Evolutionary conservation across 148 eudicot genomes (phyloP).

Genomic region (Pharnaceum exiguum): DNA sequence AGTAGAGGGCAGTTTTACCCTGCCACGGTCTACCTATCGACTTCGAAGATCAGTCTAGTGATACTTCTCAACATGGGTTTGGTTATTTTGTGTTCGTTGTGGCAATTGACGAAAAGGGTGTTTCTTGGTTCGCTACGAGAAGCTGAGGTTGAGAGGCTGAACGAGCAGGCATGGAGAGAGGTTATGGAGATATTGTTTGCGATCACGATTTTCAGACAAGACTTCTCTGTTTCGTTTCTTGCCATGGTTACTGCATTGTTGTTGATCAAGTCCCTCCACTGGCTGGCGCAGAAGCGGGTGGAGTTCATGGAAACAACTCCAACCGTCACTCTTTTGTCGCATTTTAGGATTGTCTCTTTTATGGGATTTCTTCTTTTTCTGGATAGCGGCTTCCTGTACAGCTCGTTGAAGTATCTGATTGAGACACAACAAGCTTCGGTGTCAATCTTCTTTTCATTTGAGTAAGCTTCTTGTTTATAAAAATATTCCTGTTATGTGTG

Average conservation of each 20-base stretch:
- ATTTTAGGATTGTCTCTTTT: constrained; percentile 83
- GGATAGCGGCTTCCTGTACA: constrained; percentile 72
- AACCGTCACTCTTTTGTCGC: constrained; percentile 71
- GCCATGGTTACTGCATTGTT: constrained; percentile 85
- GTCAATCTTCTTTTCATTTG: constrained; percentile 91
- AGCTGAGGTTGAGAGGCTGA: constrained; percentile 96
- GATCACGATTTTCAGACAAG: constrained; percentile 90
- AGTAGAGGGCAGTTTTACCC: constrained; percentile 93
- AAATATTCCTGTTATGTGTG: not conserved
- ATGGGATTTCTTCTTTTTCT: constrained; percentile 81
- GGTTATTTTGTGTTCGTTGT: constrained; percentile 77
- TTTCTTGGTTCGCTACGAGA: constrained; percentile 95
- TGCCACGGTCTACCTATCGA: constrained; percentile 79
- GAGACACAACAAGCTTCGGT: constrained; percentile 89
- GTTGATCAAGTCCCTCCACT: constrained; percentile 88
- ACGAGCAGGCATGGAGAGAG: constrained; percentile 97
- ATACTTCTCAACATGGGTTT: constrained; percentile 95
- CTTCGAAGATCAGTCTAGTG: constrained; percentile 89
- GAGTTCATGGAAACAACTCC: constrained; percentile 98
- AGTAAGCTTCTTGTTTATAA: constrained; percentile 54
- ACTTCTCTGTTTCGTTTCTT: constrained; percentile 88
- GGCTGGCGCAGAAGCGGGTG: constrained; percentile 98
- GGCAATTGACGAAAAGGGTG: constrained; percentile 74
- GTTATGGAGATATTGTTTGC: constrained; percentile 98
- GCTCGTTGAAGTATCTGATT: constrained; percentile 56